Evolutionary conservation across 2,329 filamentous ascomycete species (phyloP).

Genomic region (Teratosphaeria epicoccoides): DNA sequence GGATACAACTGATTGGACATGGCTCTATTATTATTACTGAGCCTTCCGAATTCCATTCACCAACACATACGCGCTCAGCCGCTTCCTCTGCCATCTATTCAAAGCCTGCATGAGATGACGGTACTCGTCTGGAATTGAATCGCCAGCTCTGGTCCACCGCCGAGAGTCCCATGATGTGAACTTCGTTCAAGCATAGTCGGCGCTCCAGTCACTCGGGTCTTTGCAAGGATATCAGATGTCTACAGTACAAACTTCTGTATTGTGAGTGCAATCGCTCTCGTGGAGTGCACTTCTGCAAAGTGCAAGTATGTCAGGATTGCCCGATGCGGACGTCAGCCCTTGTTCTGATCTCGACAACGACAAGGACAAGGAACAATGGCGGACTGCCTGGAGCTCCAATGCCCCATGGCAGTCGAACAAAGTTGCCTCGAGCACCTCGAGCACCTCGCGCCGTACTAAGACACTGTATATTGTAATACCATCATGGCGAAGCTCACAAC

Average conservation of each 20-base stretch:
- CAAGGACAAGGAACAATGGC: not conserved
- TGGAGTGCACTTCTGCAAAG: no score
- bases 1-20: not conserved
- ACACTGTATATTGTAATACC: not conserved
- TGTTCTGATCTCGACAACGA: not conserved
- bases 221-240: no score
- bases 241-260: no score
- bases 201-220: no score
- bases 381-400: not conserved
- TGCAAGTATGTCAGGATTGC: no score
- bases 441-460: not conserved
- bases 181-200: no score
- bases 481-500: not conserved
- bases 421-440: not conserved
- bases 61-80: not conserved
- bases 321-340: not conserved
- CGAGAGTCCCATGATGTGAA: no score
- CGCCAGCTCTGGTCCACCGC: no score
- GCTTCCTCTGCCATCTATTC: not conserved
- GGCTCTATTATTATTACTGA: not conserved
- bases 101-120: not conserved
- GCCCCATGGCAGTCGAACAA: not conserved
- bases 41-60: not conserved
- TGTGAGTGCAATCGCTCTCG: no score
- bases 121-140: no score